Percentiles rank a stretch among this genome's conserved stretches.
phyloP scores from a whole-genome alignment of 129 eudicot species.

The Kitagawia praeruptora region DNA sequence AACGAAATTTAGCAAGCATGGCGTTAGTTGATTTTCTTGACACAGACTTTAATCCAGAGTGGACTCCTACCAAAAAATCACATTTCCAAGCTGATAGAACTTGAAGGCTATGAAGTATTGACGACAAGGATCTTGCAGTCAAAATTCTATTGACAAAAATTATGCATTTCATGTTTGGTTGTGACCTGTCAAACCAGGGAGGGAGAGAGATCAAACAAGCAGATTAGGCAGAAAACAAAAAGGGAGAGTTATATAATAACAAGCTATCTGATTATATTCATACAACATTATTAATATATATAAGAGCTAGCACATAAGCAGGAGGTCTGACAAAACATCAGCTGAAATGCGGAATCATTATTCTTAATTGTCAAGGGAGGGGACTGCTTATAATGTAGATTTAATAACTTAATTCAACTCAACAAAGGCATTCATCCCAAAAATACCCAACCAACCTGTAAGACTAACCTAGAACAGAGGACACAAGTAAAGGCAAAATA shows the following conservation, averaged over 20 bases:
- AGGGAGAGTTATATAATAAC: neutral
- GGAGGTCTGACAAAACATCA: neutral
- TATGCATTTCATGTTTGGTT: slow-evolving; percentile 78
- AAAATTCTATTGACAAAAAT: slow-evolving; percentile 87
- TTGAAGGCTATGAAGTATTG: slow-evolving; percentile 44
- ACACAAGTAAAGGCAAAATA: neutral
- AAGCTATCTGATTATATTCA: neutral
- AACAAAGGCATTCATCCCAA: neutral
- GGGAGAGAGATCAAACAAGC: neutral
- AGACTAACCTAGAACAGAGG: neutral
- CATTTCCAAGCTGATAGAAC: slow-evolving; percentile 78
- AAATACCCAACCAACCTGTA: neutral
- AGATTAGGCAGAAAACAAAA: neutral
- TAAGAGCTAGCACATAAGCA: slow-evolving; percentile 1
- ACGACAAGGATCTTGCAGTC: slow-evolving; percentile 72
- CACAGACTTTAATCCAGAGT: slow-evolving; percentile 60
- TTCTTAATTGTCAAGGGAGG: neutral
- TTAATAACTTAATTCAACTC: neutral
- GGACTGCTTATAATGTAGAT: neutral
- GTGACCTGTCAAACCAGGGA: slow-evolving; percentile 46
- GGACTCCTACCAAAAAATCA: slow-evolving; percentile 73
- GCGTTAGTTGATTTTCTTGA: slow-evolving; percentile 59
- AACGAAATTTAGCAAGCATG: slow-evolving; percentile 72
- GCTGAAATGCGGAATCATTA: neutral
- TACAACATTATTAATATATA: neutral